A percentile compares a stretch with the other conserved stretches of the same genome.
Evolutionary conservation across 225 moss, liverwort and hornwort genomes (phyloP).

Genomic region (Physcomitrellopsis africana): DNA sequence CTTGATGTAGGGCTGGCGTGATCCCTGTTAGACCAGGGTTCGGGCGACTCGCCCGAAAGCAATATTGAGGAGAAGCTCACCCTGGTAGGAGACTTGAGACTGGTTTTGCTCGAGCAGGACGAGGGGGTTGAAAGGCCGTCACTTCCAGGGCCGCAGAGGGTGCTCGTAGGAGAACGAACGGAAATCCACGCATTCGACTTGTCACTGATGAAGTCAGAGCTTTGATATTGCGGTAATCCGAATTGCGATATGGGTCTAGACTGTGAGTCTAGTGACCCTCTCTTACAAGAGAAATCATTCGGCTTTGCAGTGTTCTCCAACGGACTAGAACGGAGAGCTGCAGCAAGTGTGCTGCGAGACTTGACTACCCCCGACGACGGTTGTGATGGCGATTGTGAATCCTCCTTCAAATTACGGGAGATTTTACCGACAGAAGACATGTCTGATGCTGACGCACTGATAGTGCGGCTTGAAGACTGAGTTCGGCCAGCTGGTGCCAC

Average conservation of each 20-base stretch:
- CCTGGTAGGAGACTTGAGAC: constrained; percentile 39
- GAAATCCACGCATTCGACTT: constrained; percentile 31
- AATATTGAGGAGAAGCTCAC: constrained; percentile 37
- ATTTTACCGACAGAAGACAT: neutral
- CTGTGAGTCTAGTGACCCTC: neutral
- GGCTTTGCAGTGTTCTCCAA: constrained; percentile 16
- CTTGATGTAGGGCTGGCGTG: constrained; percentile 42
- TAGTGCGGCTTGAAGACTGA: neutral
- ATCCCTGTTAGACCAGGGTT: constrained; percentile 54
- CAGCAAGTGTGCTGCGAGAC: neutral
- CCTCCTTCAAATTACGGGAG: constrained; percentile 10
- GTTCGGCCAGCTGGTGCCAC: neutral
- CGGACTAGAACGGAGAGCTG: neutral
- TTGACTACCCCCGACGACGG: neutral
- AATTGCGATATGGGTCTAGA: constrained; percentile 43
- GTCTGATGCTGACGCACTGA: constrained; percentile 18
- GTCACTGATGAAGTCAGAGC: constrained; percentile 40
- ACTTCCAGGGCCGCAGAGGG: constrained; percentile 45
- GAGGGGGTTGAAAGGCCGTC: constrained; percentile 34
- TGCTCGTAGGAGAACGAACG: constrained; percentile 53
- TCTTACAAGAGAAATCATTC: neutral
- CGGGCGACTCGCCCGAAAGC: constrained; percentile 51
- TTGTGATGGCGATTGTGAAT: constrained; percentile 9
- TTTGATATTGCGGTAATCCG: constrained; percentile 42
- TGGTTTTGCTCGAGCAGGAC: constrained; percentile 31